Evolutionary conservation across 2,329 filamentous ascomycete species (phyloP).

Genomic region (Nigrograna mackinnonii): DNA sequence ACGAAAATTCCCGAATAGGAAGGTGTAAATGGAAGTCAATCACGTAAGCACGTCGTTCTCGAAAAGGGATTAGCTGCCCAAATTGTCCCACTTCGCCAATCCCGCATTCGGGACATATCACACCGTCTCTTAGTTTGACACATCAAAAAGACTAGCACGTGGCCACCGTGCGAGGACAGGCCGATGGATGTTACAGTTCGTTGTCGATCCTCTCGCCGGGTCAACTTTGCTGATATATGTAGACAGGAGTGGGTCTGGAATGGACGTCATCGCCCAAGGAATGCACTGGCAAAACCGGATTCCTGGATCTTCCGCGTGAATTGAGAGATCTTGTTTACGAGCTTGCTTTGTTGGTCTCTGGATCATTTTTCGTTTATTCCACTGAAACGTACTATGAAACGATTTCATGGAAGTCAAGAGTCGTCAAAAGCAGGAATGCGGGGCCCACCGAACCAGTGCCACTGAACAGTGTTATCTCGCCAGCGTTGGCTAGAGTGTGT

Average conservation of each 20-base stretch:
- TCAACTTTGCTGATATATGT: conserved; percentile 1
- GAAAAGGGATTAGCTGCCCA: too few species aligned
- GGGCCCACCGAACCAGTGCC: conserved; percentile 26
- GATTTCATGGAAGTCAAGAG: conserved; percentile 18
- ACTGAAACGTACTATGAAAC: conserved; percentile 14
- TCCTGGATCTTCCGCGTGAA: conserved; percentile 37
- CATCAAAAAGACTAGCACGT: too few species aligned
- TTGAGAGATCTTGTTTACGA: conserved; percentile 29
- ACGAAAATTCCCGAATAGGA: too few species aligned
- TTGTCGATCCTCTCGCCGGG: too few species aligned
- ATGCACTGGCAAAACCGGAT: conserved; percentile 12
- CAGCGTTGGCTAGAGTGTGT: conserved; percentile 39
- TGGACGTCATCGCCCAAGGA: conserved; percentile 26
- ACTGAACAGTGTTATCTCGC: conserved; percentile 18
- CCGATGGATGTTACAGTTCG: too few species aligned
- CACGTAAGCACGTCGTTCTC: too few species aligned
- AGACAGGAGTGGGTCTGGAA: conserved; percentile 4
- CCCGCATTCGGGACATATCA: too few species aligned
- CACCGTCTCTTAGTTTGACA: too few species aligned
- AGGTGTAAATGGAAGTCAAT: too few species aligned
- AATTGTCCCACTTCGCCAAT: too few species aligned
- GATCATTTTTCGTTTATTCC: conserved; percentile 32
- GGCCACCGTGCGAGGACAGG: too few species aligned
- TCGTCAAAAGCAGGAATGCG: conserved; percentile 24
- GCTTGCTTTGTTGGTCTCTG: conserved; percentile 22